Conservation (phyloP, 2,329 filamentous ascomycete species). For the Hymenoscyphus salicellus region DNA sequence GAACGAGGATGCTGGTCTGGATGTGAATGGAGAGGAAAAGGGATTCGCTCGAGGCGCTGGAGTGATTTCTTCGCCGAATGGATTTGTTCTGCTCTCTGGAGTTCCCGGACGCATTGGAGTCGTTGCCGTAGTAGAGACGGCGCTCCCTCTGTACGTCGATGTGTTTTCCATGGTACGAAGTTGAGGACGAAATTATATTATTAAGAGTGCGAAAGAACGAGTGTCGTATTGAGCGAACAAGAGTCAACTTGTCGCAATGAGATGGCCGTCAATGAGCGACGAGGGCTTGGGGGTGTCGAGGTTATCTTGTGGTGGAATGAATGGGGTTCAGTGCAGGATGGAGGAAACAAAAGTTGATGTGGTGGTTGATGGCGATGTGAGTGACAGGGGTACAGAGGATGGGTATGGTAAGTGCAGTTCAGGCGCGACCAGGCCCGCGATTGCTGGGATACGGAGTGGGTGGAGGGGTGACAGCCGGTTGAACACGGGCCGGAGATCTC, state of each 20-base stretch:
- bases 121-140: slow-evolving; percentile 34
- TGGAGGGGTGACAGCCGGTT: neutral
- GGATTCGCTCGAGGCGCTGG: slow-evolving; percentile 29
- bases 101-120: slow-evolving; percentile 39
- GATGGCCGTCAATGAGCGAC: neutral
- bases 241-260: slow-evolving; percentile 9
- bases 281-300: neutral
- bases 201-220: neutral
- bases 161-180: slow-evolving; percentile 5
- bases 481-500: neutral
- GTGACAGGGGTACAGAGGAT: slow-evolving; percentile 3
- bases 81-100: slow-evolving; percentile 36
- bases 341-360: slow-evolving; percentile 3
- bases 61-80: slow-evolving; percentile 32
- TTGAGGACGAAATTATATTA: neutral
- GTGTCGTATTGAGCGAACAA: slow-evolving; percentile 7
- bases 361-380: slow-evolving; percentile 1
- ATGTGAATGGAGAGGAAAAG: slow-evolving; percentile 40
- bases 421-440: neutral
- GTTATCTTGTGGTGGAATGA: neutral
- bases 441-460: neutral
- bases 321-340: neutral
- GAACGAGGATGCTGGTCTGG: slow-evolving; percentile 42
- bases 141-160: slow-evolving; percentile 10
- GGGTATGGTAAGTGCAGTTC: neutral